Evolutionary conservation across 1,139 yeast genomes (phyloP), one percentile per base, ranked within the genome.

Genomic region (Ashbya aceris): DNA sequence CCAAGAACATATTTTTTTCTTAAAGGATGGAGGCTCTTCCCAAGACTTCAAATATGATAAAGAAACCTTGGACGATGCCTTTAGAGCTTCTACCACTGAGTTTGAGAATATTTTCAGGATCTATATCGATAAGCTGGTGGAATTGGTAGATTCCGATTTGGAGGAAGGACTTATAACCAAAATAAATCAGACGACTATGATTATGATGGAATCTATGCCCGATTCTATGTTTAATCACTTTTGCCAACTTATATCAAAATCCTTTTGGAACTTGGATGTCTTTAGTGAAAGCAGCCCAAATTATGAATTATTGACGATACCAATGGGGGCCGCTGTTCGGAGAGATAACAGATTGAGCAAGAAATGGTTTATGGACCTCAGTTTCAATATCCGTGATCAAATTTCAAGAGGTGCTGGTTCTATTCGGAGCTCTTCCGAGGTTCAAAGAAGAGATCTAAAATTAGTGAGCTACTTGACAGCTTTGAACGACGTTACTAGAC

Each of bases 391-490:
- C 30, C 68, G 69, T 39, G 77, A 74, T 27, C 96, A 91, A 55
- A 70, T 91, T 17, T 69, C 69, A n/a, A 89, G 82, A 52, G 84
- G 89, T 50, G 96, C 97, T 0, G 97, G 96, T 1, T 67, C 76
- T 1, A 67, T 80, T 0, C 73, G 96, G 56, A 76, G 79, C 13
- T 81, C 83, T 1, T 70, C 74, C 3, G 87, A 81, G 37, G 70
- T 83, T 28, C 70, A 79, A 20, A 86, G 86, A 10, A 71, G 89
- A 40, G 98, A 91, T 60, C 81, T 83, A 37, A 76, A 81, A 9
- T 66, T 91, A 11, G 77, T 78, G 33, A 79, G 96, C 79, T 76
- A 83, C 56, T 61, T 86, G 38, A 72, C 79, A 2, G 75, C 87
- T 2, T 64, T 89, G 39, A 79, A 81, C 55, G 89, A 86, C 60